phyloP scores from a whole-genome alignment of 495 filamentous ascomycete species.

The Podospora fimiseda region DNA sequence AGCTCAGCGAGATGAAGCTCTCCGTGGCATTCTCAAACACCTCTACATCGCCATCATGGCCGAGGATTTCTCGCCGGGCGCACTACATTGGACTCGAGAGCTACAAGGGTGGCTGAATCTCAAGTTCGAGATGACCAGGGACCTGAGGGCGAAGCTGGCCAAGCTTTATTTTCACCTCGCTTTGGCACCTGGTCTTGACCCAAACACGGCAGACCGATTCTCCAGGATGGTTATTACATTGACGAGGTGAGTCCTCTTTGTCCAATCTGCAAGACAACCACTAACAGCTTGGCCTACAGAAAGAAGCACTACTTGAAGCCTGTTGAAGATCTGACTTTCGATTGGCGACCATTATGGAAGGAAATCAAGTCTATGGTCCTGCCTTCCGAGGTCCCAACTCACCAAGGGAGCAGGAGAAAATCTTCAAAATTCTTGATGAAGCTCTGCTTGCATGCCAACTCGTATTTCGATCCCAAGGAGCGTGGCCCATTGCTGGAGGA shows the following conservation, averaged over 20 bases:
- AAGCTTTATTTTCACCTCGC: conserved; percentile 91
- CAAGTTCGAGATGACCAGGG: conserved; percentile 90
- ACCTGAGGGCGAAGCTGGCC: conserved; percentile 74
- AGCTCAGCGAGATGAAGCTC: conserved; percentile 59
- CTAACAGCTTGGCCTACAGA: conserved; percentile 40
- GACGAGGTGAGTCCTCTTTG: conserved; percentile 61
- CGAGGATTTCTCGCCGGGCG: conserved; percentile 89
- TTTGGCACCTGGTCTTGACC: conserved; percentile 84
- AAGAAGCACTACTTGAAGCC: conserved; percentile 93
- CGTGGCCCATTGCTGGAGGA: conserved; percentile 86
- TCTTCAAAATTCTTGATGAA: conserved; percentile 60
- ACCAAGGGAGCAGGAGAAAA: conserved; percentile 39
- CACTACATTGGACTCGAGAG: conserved; percentile 95
- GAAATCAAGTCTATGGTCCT: conserved; percentile 86
- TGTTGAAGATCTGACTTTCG: conserved; percentile 77
- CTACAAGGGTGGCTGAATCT: conserved; percentile 89
- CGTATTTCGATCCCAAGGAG: conserved; percentile 87
- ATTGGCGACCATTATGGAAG: conserved; percentile 89
- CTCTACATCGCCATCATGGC: conserved; percentile 86
- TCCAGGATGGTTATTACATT: conserved; percentile 92
- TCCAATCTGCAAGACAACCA: not conserved
- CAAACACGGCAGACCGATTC: conserved; percentile 77
- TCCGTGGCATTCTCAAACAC: conserved; percentile 81
- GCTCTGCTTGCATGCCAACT: conserved; percentile 79
- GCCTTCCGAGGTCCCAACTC: conserved; percentile 62